Evolutionary conservation across 768 basidiomycete genomes (phyloP).

Genomic region (Naganishia onofrii): DNA sequence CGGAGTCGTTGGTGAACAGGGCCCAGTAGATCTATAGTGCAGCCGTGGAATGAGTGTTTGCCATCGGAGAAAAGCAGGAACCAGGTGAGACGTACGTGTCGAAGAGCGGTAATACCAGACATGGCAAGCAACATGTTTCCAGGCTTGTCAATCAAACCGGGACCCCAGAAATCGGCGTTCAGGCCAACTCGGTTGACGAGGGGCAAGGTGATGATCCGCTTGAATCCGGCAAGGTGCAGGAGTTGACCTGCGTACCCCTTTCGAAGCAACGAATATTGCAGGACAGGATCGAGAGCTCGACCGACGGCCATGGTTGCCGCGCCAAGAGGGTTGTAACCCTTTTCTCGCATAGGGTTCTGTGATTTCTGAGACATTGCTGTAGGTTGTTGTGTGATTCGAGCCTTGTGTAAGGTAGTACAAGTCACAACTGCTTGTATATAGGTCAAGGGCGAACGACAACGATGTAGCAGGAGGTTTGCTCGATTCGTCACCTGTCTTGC

Average conservation of each 20-base stretch:
- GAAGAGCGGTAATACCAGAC: slow-evolving; percentile 32
- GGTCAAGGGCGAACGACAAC: too few relatives aligned
- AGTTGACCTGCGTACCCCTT: slow-evolving; percentile 35
- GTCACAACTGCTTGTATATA: too few relatives aligned
- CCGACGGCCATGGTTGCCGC: slow-evolving; percentile 28
- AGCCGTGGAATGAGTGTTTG: not conserved
- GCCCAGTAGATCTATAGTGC: slow-evolving; percentile 38
- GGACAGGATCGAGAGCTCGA: slow-evolving; percentile 33
- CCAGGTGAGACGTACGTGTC: slow-evolving; percentile 32
- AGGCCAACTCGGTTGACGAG: slow-evolving; percentile 27
- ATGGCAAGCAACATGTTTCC: slow-evolving; percentile 35
- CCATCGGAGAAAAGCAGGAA: not conserved
- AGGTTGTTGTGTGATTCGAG: too few relatives aligned
- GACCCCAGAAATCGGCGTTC: slow-evolving; percentile 28
- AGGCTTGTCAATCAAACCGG: slow-evolving; percentile 35
- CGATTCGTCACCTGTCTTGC: not conserved
- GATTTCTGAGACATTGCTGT: slow-evolving; percentile 6
- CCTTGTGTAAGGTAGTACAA: too few relatives aligned
- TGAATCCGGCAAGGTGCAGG: slow-evolving; percentile 27
- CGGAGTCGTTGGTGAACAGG: slow-evolving; percentile 22
- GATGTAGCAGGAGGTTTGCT: not conserved
- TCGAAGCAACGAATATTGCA: slow-evolving; percentile 34
- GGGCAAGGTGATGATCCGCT: slow-evolving; percentile 32
- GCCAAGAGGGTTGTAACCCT: slow-evolving; percentile 14
- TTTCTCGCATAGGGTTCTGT: slow-evolving; percentile 14